Evolutionary conservation across 352 stramenopile species (phyloP), one percentile per base, ranked within the genome.

Genomic region (Globisporangium spinosum): DNA sequence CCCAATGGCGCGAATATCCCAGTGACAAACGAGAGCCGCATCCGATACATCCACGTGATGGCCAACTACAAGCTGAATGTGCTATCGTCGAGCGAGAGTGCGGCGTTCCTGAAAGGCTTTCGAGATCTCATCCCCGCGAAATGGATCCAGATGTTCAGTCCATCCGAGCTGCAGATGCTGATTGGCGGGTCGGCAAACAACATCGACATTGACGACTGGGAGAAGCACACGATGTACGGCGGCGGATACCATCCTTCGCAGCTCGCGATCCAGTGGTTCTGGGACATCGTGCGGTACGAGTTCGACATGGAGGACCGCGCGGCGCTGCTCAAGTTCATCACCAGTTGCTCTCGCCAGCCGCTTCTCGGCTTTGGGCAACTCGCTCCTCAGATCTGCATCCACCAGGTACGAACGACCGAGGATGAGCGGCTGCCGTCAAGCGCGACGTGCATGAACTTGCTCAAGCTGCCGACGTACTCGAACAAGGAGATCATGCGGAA

Each of bases 51-150:
- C 65, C 94, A 98, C 67, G 71, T 98, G 27, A 82, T 99, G 35
- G 96, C 97, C 22, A 98, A 99, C 70, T 96, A 98, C 83, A 97
- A 99, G 76, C 76, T 99, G 34, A 99, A 99, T 71, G 81, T 98
- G 51, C 68, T 82, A 47, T 82, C 79, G 3, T 79, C 82, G 0
- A 60, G 76, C 17, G 79, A 89, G 56, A 89, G 78, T 32, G 74
- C 75, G 0, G 84, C 86, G 15, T 91, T 93, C 58, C 64, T 94
- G 29, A 75, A 77, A 20, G 86, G 86, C 22, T 94, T 94, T 56
- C 84, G 83, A 6, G 81, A 92, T 58, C 70, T 94, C 40, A 90
- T 94, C 38, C 86, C 86, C 2, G 77, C 77, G 9, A 82, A 81
- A 32, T 94, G 86, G 86, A 79, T 94, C 38, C 82, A 89, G 59